Conservation (phyloP, 352 stramenopile species). For the Phytophthora quininea region DNA sequence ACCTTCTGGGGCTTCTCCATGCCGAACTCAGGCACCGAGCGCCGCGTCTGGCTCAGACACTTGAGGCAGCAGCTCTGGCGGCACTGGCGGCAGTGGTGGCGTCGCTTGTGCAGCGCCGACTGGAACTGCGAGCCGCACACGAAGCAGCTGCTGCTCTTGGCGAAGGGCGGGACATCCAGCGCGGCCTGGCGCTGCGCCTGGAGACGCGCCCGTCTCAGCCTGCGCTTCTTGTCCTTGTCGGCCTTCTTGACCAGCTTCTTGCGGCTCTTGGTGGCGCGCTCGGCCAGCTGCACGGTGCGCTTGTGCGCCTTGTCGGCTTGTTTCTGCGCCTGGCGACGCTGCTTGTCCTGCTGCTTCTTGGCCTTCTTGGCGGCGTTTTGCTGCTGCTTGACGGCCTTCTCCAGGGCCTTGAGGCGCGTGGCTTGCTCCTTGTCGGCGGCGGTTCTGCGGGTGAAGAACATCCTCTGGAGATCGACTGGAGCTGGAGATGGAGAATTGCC, state of each 20-base stretch:
- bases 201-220: conserved; percentile 4
- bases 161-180: conserved; percentile 28
- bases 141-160: conserved; percentile 40
- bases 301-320: conserved; percentile 20
- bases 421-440: conserved; percentile 32
- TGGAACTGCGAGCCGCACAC: conserved; percentile 54
- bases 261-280: conserved; percentile 24
- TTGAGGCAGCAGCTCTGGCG: conserved; percentile 62
- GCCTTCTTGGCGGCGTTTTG: conserved; percentile 21
- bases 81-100: conserved; percentile 76
- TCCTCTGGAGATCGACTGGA: conserved; percentile 2
- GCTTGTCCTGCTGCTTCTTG: conserved; percentile 23
- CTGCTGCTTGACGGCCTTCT: conserved; percentile 33
- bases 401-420: conserved; percentile 29
- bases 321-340: conserved; percentile 13
- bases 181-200: not conserved
- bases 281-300: conserved; percentile 7
- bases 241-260: conserved; percentile 21
- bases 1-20: conserved; percentile 59
- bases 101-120: conserved; percentile 30
- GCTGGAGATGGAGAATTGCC: conserved; percentile 31
- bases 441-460: conserved; percentile 35
- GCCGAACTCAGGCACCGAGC: conserved; percentile 40
- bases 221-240: conserved; percentile 25
- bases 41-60: conserved; percentile 50